Base-by-base conservation (phyloP, 2,329 filamentous ascomycete genomes). In the Microsporum canis region DNA sequence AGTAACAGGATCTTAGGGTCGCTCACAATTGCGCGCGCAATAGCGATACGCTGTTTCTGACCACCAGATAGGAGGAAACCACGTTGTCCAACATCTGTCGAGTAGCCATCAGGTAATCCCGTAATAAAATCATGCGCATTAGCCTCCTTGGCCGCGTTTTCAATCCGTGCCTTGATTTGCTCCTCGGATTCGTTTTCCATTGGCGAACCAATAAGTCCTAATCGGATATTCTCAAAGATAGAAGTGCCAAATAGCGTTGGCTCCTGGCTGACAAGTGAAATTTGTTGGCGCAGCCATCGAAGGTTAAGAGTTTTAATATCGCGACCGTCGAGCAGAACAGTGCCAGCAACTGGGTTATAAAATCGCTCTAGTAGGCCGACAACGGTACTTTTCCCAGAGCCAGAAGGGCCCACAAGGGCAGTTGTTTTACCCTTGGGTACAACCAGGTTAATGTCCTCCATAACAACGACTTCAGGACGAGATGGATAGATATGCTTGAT, bases 11-110 rank as follows among this genome's bases (percentile, higher is more conserved):
- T 86, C 77, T 91, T 95, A 0, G 92, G 92, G 68, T 96, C 88
- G 17, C 88, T 92, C 34, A 96, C 89, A 61, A 96, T 84, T 43
- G 91, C 91, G 69, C 91, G 82, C 5, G 92, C 91, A 73, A 97
- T 96, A 10, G 92, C 91, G 70, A 97, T 95, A 67, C 94, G 89
- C 75, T 97, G 94, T 74, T 96, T 96, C 75, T 99, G 94, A 39
- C 94, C 94, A 72, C 94, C 94, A 60, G 89, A 95, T 6, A 99
- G 80, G 59, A 96, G 77, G 71, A 96, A 95, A 7, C 94, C 94
- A 64, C 91, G 87, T 73, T 97, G 91, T 61, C 94, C 94, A n/a
- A 97, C 92, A 66, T 95, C 86, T 0, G 94, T 97, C 66, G 96
- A 84, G 68, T 97, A 97, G 1, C 88, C 88, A 66, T 97, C 88